Evolutionary conservation across 2,329 filamentous ascomycete genomes (phyloP).

Genomic region (Metarhizium robertsii): DNA sequence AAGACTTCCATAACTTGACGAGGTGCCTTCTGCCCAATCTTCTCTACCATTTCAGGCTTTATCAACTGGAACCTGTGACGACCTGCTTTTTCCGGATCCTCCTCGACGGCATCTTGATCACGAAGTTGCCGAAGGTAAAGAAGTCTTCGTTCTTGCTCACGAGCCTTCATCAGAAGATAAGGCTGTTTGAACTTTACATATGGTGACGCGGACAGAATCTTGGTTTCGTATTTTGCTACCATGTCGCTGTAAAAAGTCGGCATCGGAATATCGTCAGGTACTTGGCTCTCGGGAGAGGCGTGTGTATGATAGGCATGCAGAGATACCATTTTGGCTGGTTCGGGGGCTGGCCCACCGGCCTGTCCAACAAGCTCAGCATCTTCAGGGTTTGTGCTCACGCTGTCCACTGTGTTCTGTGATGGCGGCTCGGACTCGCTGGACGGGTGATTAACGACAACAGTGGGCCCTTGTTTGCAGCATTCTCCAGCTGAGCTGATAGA

Average conservation of each 20-base stretch:
- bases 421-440: slow-evolving; percentile 27
- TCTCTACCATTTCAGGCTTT: slow-evolving; percentile 89
- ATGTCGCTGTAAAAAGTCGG: slow-evolving; percentile 93
- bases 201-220: slow-evolving; percentile 87
- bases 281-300: slow-evolving; percentile 40
- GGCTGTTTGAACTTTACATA: slow-evolving; percentile 94
- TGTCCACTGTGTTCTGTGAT: slow-evolving; percentile 23
- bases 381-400: slow-evolving; percentile 14
- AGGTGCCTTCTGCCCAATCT: slow-evolving; percentile 68
- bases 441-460: slow-evolving; percentile 24
- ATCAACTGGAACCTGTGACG: slow-evolving; percentile 80
- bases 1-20: slow-evolving; percentile 87
- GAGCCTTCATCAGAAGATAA: slow-evolving; percentile 82
- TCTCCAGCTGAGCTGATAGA: slow-evolving; percentile 24
- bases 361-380: slow-evolving; percentile 19
- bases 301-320: slow-evolving; percentile 36
- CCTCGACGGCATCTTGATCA: slow-evolving; percentile 60
- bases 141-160: slow-evolving; percentile 80
- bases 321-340: slow-evolving; percentile 20
- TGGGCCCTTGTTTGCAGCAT: slow-evolving; percentile 17
- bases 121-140: slow-evolving; percentile 73
- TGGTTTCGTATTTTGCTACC: slow-evolving; percentile 86
- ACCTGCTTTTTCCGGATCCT: slow-evolving; percentile 52
- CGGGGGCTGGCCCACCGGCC: slow-evolving; percentile 13
- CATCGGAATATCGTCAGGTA: slow-evolving; percentile 72